Conservation (phyloP, 2,329 filamentous ascomycete genomes). For the Tolypocladium pustulatum region DNA sequence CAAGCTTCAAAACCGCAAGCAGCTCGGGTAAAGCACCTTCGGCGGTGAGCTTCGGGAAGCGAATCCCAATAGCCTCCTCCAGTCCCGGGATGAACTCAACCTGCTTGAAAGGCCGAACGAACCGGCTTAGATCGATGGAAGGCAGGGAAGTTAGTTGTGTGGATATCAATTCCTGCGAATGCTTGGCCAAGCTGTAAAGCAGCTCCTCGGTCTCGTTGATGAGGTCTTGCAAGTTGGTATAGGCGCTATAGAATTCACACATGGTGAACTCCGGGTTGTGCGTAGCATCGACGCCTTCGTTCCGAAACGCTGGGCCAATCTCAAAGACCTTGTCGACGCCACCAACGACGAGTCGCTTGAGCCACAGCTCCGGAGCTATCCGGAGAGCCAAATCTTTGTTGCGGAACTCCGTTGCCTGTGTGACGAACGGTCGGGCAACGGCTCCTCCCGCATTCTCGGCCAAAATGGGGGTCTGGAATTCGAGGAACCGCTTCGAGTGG, state of each 20-base stretch:
- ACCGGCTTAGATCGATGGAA: conserved; percentile 36
- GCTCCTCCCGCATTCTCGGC: conserved; percentile 78
- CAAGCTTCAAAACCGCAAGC: conserved; percentile 40
- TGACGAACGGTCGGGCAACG: conserved; percentile 76
- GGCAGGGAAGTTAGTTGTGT: conserved; percentile 34
- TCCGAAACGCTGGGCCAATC: conserved; percentile 84
- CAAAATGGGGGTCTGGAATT: conserved; percentile 86
- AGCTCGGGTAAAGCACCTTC: conserved; percentile 49
- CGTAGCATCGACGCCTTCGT: conserved; percentile 82
- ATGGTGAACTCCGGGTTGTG: conserved; percentile 98
- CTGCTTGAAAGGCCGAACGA: conserved; percentile 47
- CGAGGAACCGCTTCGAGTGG: conserved; percentile 60
- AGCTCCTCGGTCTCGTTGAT: conserved; percentile 68
- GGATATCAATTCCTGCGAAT: conserved; percentile 35
- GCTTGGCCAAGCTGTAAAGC: conserved; percentile 46
- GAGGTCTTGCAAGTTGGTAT: conserved; percentile 64
- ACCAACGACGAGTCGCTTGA: conserved; percentile 84
- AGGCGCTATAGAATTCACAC: conserved; percentile 92
- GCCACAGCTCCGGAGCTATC: conserved; percentile 89
- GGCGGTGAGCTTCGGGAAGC: conserved; percentile 52
- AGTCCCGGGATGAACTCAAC: conserved; percentile 78
- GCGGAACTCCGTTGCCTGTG: conserved; percentile 64
- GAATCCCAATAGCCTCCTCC: conserved; percentile 53
- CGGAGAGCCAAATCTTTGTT: conserved; percentile 64
- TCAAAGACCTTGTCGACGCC: conserved; percentile 87